Conservation (phyloP, 176 grass and related monocot genomes). For the Aegilops tauschii region DNA sequence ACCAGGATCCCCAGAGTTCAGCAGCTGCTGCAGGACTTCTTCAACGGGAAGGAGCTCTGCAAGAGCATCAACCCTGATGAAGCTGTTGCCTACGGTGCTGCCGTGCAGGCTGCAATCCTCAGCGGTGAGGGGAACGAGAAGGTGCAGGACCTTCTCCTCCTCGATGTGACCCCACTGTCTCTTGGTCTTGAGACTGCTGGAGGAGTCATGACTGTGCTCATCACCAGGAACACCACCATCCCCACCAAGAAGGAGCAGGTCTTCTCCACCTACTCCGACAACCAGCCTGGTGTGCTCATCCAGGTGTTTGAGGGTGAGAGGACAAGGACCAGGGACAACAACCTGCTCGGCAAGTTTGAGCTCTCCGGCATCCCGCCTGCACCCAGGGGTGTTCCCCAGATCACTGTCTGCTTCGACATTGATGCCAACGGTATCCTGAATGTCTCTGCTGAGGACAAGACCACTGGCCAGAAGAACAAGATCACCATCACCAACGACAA, state of each 20-base stretch:
- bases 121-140: slow-evolving; percentile 59
- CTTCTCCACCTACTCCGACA: slow-evolving; percentile 59
- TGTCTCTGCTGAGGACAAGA: slow-evolving; percentile 55
- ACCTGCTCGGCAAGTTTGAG: slow-evolving; percentile 59
- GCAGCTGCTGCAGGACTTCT: slow-evolving; percentile 50
- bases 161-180: slow-evolving; percentile 53
- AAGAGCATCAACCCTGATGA: slow-evolving; percentile 70
- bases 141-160: slow-evolving; percentile 55
- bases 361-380: slow-evolving; percentile 54
- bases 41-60: slow-evolving; percentile 57
- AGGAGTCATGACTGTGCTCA: slow-evolving; percentile 58
- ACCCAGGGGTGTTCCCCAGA: slow-evolving; percentile 58
- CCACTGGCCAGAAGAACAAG: slow-evolving; percentile 55
- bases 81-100: slow-evolving; percentile 54
- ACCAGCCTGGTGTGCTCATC: slow-evolving; percentile 61
- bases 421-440: slow-evolving; percentile 58
- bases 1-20: slow-evolving; percentile 50
- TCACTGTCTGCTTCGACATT: slow-evolving; percentile 56
- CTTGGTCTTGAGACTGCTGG: slow-evolving; percentile 61
- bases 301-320: slow-evolving; percentile 61
- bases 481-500: slow-evolving; percentile 61
- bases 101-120: slow-evolving; percentile 54
- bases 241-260: slow-evolving; percentile 63
- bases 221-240: slow-evolving; percentile 56
- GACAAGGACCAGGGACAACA: slow-evolving; percentile 55